These are phyloP conservation scores for Setaria viridis DNA, from an alignment of 202 grass and related monocot species.

Conservation along the genomic window DNA sequence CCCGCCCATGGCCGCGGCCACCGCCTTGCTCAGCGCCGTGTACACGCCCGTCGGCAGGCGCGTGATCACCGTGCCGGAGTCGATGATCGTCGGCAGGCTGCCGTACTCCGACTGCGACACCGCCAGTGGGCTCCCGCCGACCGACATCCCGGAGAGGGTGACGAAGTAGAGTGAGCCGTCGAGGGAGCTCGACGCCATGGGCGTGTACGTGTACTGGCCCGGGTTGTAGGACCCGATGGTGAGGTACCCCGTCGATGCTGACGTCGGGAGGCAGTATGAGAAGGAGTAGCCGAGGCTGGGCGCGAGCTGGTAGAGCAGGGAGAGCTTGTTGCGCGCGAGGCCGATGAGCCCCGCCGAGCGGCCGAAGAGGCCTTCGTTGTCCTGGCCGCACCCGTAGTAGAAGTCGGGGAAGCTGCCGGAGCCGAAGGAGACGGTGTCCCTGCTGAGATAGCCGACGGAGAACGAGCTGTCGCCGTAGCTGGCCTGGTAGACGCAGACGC, in stretches of 20 bases:
- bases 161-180: conserved; percentile 79
- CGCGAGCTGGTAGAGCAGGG: conserved; percentile 71
- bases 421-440: conserved; percentile 73
- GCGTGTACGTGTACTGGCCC: conserved; percentile 62
- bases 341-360: conserved; percentile 76
- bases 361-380: conserved; percentile 88
- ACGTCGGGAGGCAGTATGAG: conserved; percentile 80
- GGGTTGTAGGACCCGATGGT: conserved; percentile 62
- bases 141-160: conserved; percentile 55
- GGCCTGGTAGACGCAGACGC: conserved; percentile 79
- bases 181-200: conserved; percentile 59
- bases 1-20: conserved; percentile 49
- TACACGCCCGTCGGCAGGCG: conserved; percentile 52
- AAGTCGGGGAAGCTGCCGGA: conserved; percentile 53
- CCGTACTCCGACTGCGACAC: conserved; percentile 58
- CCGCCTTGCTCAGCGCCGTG: conserved; percentile 65
- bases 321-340: conserved; percentile 75
- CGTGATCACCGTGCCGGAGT: conserved; percentile 82
- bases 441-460: conserved; percentile 82
- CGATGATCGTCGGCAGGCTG: conserved; percentile 71
- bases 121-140: conserved; percentile 46
- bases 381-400: conserved; percentile 85
- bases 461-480: conserved; percentile 80
- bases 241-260: conserved; percentile 61
- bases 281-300: conserved; percentile 66